Percentiles rank a stretch among this genome's conserved stretches.
Evolutionary conservation across 202 grass and related monocot species (phyloP).

Genomic region (Bolboschoenoplectus hybrid): DNA sequence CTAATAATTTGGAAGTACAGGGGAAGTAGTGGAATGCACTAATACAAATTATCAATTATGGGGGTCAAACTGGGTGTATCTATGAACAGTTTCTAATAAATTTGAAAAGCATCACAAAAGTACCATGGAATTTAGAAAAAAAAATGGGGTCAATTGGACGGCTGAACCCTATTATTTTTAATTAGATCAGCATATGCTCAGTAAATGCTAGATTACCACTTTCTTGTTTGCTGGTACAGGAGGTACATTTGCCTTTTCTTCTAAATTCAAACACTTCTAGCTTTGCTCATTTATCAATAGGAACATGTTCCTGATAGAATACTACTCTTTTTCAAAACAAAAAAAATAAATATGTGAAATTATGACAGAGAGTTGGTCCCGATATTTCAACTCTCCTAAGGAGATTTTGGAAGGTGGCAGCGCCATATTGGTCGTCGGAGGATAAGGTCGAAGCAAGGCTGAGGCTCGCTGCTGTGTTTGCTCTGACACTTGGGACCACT

Average conservation of each 20-base stretch:
- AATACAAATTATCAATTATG: background rate
- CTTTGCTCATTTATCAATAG: constrained; percentile 6
- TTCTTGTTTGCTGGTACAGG: background rate
- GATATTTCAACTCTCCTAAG: constrained; percentile 66
- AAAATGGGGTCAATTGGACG: background rate
- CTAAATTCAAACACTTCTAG: background rate
- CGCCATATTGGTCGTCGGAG: constrained; percentile 93
- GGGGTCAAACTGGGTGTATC: background rate
- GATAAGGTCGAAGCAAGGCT: constrained; percentile 92
- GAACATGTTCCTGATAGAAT: constrained; percentile 25
- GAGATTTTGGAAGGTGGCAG: constrained; percentile 96
- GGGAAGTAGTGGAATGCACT: background rate
- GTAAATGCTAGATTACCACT: background rate
- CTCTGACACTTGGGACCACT: constrained; percentile 80
- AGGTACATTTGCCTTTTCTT: background rate
- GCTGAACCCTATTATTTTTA: background rate
- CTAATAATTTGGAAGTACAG: background rate
- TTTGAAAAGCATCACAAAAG: background rate
- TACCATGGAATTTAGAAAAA: background rate
- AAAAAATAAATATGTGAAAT: background rate
- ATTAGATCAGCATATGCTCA: background rate
- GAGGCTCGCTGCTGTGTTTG: constrained; percentile 79
- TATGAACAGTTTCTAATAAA: background rate
- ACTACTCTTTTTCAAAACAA: background rate
- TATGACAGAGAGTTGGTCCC: constrained; percentile 53